Evolutionary conservation across 495 filamentous ascomycete genomes (phyloP), one percentile per base, ranked within the genome.

Genomic region (Trichocladium uniseriatum): DNA sequence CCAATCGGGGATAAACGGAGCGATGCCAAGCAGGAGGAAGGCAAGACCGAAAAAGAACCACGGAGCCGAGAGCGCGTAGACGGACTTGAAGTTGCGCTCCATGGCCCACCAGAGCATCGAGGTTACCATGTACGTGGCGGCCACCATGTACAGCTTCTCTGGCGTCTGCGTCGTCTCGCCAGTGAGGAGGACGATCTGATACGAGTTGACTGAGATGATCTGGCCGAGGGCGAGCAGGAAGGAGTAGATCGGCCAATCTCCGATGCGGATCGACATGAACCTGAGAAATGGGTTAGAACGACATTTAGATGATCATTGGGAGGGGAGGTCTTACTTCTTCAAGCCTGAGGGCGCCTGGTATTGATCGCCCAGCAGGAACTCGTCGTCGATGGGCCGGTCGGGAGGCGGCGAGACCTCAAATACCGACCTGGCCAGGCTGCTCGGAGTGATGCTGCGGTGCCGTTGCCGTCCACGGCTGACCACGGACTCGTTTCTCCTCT

Each of bases 221-320:
- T 84, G 82, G 6, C 79, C 79, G 59, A 86, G 69, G 39, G 81
- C 81, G 15, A 86, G 69, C 35, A 87, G 67, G 48, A 89, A 73
- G 5, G 82, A 78, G 64, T 89, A 89, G 7, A 87, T 52, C 0
- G 84, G 84, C 84, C 84, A 89, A 54, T 84, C 79, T 15, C 65
- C 64, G 35, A 68, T 48, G n/a, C 62, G 60, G 52, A 68, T 63
- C 24, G 67, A 67, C 13, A 77, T 45, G 28, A 69, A 28, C 43
- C 56, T 59, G 11, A 2, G 9, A 14, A 14, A 11, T 3, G 13
- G 11, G 31, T 32, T 32, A 19, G 10, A 10, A 43, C 18, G 13
- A 15, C 1, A 48, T 6, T 6, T 22, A 21, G 37, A 24, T n/a
- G 7, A 27, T 21, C 47, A 75, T 51, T 3, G 15, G 6, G 34